Evolutionary conservation across 352 stramenopile genomes (phyloP).

Genomic region (Phytophthora agathidicida): DNA sequence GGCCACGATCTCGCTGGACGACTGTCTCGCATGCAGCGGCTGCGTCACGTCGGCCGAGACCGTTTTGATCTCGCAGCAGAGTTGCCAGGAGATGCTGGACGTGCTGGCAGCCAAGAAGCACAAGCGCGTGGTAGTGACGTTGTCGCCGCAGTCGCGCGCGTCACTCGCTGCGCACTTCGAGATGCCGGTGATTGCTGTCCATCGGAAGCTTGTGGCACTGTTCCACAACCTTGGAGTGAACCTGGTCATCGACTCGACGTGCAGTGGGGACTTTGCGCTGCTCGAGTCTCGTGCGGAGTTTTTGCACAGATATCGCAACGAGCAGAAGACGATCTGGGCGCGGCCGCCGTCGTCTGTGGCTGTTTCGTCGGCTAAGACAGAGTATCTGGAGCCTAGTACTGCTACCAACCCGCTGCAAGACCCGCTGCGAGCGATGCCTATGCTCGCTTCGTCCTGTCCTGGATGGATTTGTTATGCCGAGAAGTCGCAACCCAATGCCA

Average conservation of each 20-base stretch:
- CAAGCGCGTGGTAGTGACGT: constrained; percentile 80
- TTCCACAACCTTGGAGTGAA: constrained; percentile 87
- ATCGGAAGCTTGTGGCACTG: constrained; percentile 78
- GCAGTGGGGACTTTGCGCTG: constrained; percentile 91
- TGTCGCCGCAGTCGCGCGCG: constrained; percentile 89
- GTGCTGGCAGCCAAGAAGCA: constrained; percentile 52
- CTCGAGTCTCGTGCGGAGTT: constrained; percentile 94
- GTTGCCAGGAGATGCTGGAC: constrained; percentile 88
- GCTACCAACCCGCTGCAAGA: constrained; percentile 61
- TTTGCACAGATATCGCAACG: constrained; percentile 79
- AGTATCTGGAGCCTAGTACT: constrained; percentile 70
- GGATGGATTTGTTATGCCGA: constrained; percentile 98
- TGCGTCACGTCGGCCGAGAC: constrained; percentile 98
- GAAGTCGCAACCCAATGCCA: constrained; percentile 94
- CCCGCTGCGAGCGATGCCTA: constrained; percentile 80
- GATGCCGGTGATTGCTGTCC: constrained; percentile 64
- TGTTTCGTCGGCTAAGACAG: constrained; percentile 66
- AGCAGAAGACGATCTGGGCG: constrained; percentile 73
- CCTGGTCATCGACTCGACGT: constrained; percentile 93
- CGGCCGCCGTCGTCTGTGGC: constrained; percentile 74
- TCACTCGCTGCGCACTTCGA: constrained; percentile 88
- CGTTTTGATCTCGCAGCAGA: constrained; percentile 97
- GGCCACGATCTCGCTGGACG: constrained; percentile 94
- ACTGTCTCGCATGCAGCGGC: constrained; percentile 97
- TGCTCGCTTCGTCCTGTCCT: constrained; percentile 96